phyloP scores from a whole-genome alignment of 2,329 filamentous ascomycete species.

The Penicillium concentricum region DNA sequence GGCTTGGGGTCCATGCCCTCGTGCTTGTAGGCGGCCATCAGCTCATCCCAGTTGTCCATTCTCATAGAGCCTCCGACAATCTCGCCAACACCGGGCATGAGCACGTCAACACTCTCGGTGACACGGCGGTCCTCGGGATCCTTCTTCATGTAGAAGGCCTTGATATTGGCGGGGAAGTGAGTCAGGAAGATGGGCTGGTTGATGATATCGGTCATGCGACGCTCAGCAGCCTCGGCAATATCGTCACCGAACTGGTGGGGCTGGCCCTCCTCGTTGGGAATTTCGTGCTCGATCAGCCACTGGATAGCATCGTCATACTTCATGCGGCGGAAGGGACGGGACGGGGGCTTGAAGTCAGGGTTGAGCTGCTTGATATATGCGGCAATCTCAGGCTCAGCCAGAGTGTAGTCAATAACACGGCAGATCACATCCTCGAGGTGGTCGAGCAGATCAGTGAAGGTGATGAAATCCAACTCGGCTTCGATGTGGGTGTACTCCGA shows the following conservation, averaged over 20 bases:
- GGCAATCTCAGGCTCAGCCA: conserved; percentile 71
- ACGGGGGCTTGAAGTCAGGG: conserved; percentile 79
- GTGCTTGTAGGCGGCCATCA: conserved; percentile 82
- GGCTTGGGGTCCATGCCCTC: conserved; percentile 79
- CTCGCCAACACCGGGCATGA: conserved; percentile 94
- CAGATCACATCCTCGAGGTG: conserved; percentile 89
- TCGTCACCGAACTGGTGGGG: conserved; percentile 93
- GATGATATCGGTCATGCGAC: conserved; percentile 95
- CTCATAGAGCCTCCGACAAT: conserved; percentile 97
- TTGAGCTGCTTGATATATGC: conserved; percentile 80
- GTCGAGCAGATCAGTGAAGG: conserved; percentile 80
- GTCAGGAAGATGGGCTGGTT: conserved; percentile 94
- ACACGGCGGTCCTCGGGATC: conserved; percentile 75
- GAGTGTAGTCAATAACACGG: conserved; percentile 73
- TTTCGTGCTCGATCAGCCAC: conserved; percentile 87
- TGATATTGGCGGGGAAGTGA: conserved; percentile 96
- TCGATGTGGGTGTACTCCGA: conserved; percentile 97
- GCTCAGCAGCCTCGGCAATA: conserved; percentile 95
- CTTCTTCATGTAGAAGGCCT: conserved; percentile 98
- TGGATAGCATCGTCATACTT: conserved; percentile 90
- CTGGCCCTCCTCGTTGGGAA: conserved; percentile 88
- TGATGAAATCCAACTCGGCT: conserved; percentile 93
- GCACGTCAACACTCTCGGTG: conserved; percentile 84
- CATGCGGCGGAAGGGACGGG: conserved; percentile 91
- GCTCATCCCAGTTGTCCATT: conserved; percentile 85